These are phyloP conservation scores for Prosopis cineraria DNA, from an alignment of 306 rosid species.

Conservation along the genomic window DNA sequence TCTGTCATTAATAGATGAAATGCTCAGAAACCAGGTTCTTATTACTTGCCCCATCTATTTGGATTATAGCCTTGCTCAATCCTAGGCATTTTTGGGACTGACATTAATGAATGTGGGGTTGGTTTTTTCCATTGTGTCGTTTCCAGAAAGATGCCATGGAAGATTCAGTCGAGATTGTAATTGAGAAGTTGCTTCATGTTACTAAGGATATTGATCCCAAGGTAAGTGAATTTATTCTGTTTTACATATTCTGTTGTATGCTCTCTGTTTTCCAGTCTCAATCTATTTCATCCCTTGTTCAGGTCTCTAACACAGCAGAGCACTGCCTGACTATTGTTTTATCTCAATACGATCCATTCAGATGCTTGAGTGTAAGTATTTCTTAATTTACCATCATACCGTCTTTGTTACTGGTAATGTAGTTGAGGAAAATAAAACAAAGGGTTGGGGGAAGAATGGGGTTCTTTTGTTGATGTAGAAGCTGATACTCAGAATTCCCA, in stretches of 20 bases:
- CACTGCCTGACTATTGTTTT: slow-evolving; percentile 85
- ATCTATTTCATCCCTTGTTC: slow-evolving; percentile 33
- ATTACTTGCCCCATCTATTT: slow-evolving; percentile 27
- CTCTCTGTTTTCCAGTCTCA: slow-evolving; percentile 28
- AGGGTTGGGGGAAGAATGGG: not conserved
- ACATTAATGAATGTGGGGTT: not conserved
- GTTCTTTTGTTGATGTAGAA: not conserved
- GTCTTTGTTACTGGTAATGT: slow-evolving; percentile 16
- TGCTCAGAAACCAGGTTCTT: slow-evolving; percentile 85
- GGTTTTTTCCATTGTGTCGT: slow-evolving; percentile 1
- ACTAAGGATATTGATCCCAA: slow-evolving; percentile 72
- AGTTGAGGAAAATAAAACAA: slow-evolving; percentile 6
- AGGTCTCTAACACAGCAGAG: slow-evolving; percentile 97
- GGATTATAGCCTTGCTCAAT: slow-evolving; percentile 1
- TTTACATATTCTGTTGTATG: slow-evolving; percentile 7
- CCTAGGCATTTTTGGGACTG: slow-evolving; percentile 5
- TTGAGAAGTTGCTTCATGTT: slow-evolving; percentile 97
- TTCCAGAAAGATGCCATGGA: slow-evolving; percentile 87
- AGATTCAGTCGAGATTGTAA: slow-evolving; percentile 91
- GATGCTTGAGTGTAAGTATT: slow-evolving; percentile 87
- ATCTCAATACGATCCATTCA: slow-evolving; percentile 89
- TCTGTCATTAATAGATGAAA: slow-evolving; percentile 75
- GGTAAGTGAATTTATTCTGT: slow-evolving; percentile 47
- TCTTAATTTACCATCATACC: slow-evolving; percentile 8
- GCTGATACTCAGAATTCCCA: slow-evolving; percentile 34